Evolutionary conservation across 2,329 filamentous ascomycete species (phyloP).

Genomic region (Truncatella angustata): DNA sequence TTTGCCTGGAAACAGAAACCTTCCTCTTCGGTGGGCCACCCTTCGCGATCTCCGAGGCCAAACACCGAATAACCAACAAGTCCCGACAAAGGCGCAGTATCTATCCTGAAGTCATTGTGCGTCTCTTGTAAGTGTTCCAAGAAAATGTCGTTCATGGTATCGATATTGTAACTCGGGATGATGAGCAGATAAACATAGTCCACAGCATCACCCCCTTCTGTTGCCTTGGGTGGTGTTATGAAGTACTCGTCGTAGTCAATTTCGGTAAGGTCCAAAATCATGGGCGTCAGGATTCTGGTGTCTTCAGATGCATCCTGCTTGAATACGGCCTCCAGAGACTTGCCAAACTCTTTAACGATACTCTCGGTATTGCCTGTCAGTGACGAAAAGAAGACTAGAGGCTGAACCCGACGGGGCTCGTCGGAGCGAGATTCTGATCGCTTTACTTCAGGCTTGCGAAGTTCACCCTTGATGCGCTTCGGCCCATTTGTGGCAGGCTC

Average conservation of each 20-base stretch:
- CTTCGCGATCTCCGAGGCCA: slow-evolving; percentile 86
- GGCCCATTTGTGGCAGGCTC: slow-evolving; percentile 39
- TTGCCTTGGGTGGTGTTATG: slow-evolving; percentile 66
- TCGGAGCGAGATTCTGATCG: slow-evolving; percentile 26
- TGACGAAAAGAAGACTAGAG: slow-evolving; percentile 85
- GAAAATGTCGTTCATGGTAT: slow-evolving; percentile 85
- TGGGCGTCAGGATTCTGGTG: slow-evolving; percentile 51
- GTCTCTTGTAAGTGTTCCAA: slow-evolving; percentile 86
- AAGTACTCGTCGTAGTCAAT: slow-evolving; percentile 95
- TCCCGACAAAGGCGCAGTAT: slow-evolving; percentile 75
- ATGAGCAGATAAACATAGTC: slow-evolving; percentile 81
- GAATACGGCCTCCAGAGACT: slow-evolving; percentile 52
- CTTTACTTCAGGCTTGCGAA: slow-evolving; percentile 32
- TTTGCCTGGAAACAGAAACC: slow-evolving; percentile 93
- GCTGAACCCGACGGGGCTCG: slow-evolving; percentile 56
- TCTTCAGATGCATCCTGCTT: slow-evolving; percentile 38
- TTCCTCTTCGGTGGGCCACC: slow-evolving; percentile 86
- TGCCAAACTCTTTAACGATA: slow-evolving; percentile 63
- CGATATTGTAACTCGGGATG: slow-evolving; percentile 91
- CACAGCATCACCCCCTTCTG: slow-evolving; percentile 40
- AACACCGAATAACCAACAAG: slow-evolving; percentile 90
- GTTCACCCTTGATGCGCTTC: slow-evolving; percentile 45
- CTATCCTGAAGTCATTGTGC: slow-evolving; percentile 94
- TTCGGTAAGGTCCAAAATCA: slow-evolving; percentile 76
- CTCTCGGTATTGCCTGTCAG: slow-evolving; percentile 81